A percentile compares a stretch with the other conserved stretches of the same genome.
These are phyloP conservation scores for Penicillium lagena DNA, from an alignment of 495 filamentous ascomycete species.

Conservation along the genomic window DNA sequence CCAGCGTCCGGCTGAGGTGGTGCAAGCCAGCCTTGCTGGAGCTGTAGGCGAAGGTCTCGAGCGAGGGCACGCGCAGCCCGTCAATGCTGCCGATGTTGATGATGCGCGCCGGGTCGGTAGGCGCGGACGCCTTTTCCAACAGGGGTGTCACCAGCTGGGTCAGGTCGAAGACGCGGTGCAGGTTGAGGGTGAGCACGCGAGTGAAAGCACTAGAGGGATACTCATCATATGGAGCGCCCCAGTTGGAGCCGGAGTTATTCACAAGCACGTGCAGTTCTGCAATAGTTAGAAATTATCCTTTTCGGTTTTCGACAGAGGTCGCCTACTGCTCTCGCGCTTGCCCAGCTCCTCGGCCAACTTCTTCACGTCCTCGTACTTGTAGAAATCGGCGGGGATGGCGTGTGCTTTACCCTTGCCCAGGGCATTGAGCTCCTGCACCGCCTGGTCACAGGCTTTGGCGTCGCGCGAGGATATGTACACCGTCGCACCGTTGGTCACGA, in stretches of 20 bases:
- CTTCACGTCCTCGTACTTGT: conserved; percentile 65
- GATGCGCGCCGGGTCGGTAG: conserved; percentile 52
- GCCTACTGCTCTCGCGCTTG: conserved; percentile 54
- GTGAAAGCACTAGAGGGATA: conserved; percentile 66
- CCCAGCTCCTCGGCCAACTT: conserved; percentile 56
- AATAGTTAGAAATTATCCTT: not conserved
- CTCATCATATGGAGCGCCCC: conserved; percentile 60
- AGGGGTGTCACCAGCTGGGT: conserved; percentile 69
- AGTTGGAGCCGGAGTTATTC: conserved; percentile 74
- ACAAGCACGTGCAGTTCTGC: conserved; percentile 67
- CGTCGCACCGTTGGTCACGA: conserved; percentile 71
- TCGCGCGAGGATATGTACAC: conserved; percentile 80
- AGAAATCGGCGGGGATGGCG: conserved; percentile 65
- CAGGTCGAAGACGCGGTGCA: conserved; percentile 73
- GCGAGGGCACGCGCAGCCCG: conserved; percentile 56
- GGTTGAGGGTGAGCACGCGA: conserved; percentile 71
- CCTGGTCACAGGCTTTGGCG: conserved; percentile 51
- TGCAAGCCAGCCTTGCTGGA: conserved; percentile 68
- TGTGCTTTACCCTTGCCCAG: conserved; percentile 56
- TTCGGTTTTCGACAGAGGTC: not conserved
- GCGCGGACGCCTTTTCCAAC: conserved; percentile 48
- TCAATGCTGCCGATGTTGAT: conserved; percentile 74
- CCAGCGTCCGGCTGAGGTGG: conserved; percentile 67
- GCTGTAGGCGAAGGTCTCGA: conserved; percentile 75
- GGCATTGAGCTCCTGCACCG: conserved; percentile 54